Percentiles rank a stretch among this genome's conserved stretches.
phyloP scores from a whole-genome alignment of 257 asterid species.

The Penstemon newberryi region DNA sequence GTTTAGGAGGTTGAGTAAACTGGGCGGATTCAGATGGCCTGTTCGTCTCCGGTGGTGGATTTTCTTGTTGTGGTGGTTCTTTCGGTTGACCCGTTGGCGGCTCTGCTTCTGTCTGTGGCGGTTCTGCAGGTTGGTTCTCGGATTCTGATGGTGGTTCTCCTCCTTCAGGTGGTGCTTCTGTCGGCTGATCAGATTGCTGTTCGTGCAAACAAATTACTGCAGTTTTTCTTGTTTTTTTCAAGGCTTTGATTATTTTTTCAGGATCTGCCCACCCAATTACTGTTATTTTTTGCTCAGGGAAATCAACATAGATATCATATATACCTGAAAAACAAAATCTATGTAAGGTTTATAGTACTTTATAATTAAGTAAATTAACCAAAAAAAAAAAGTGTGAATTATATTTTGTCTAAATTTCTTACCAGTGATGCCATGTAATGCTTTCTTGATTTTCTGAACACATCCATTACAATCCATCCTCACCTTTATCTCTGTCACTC shows the following conservation, averaged over 20 bases:
- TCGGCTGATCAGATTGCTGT: conserved; percentile 58
- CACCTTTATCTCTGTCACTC: conserved; percentile 68
- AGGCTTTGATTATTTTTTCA: conserved; percentile 68
- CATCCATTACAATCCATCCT: conserved; percentile 90
- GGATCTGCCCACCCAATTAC: conserved; percentile 86
- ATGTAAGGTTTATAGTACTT: not conserved
- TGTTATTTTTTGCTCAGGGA: conserved; percentile 71
- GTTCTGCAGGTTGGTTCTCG: conserved; percentile 41
- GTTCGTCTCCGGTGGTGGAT: conserved; percentile 40
- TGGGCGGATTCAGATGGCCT: conserved; percentile 35
- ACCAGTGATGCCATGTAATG: conserved; percentile 68
- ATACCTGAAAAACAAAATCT: conserved; percentile 45
- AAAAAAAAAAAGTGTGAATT: not conserved
- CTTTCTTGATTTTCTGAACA: conserved; percentile 82
- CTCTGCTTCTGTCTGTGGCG: conserved; percentile 32
- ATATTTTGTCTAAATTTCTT: conserved; percentile 19
- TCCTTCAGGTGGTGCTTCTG: conserved; percentile 37
- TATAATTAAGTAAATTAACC: not conserved
- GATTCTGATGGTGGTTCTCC: conserved; percentile 44
- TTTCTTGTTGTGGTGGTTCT: conserved; percentile 41
- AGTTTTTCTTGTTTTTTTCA: conserved; percentile 69
- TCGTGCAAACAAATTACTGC: conserved; percentile 69
- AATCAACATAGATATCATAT: conserved; percentile 63
- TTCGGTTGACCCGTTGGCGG: conserved; percentile 39
- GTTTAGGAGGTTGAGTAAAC: conserved; percentile 33